phyloP scores from a whole-genome alignment of 257 asterid genomes.

The Fraxinus americana region DNA sequence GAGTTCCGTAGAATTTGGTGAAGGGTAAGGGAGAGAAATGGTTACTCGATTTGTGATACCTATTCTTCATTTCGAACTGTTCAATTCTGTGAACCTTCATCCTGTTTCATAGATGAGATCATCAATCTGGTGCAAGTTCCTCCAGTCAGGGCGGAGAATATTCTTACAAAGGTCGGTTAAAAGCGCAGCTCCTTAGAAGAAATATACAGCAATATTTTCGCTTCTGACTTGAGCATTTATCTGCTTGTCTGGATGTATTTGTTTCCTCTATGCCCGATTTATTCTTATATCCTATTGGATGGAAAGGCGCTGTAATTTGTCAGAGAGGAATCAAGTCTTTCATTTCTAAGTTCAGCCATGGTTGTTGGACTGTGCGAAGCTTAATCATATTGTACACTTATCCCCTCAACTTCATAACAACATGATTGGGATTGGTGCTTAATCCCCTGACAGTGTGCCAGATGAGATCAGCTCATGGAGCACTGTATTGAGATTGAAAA shows the following conservation, averaged over 20 bases:
- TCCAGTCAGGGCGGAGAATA: neutral
- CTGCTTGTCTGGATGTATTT: neutral
- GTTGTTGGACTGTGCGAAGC: neutral
- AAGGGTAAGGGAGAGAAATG: neutral
- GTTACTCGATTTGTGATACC: neutral
- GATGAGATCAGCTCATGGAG: neutral
- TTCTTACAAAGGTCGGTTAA: neutral
- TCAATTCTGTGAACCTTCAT: neutral
- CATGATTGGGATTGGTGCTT: neutral
- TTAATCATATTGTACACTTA: neutral
- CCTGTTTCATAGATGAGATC: neutral
- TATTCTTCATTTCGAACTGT: neutral
- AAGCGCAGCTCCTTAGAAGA: neutral
- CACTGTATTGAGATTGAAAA: neutral
- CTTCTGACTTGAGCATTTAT: neutral
- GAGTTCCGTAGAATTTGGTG: neutral
- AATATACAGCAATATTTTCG: too few relatives aligned
- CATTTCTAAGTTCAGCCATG: too few relatives aligned
- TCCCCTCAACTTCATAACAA: neutral
- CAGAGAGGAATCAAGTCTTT: too few relatives aligned
- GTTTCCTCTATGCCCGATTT: neutral
- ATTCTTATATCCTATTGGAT: neutral
- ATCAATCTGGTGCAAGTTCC: neutral
- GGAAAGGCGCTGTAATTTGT: neutral
- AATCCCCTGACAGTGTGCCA: neutral